Percentiles rank a stretch among this genome's conserved stretches.
These are phyloP conservation scores for Botrytis elliptica DNA, from an alignment of 2,329 filamentous ascomycete genomes.

Conservation along the genomic window DNA sequence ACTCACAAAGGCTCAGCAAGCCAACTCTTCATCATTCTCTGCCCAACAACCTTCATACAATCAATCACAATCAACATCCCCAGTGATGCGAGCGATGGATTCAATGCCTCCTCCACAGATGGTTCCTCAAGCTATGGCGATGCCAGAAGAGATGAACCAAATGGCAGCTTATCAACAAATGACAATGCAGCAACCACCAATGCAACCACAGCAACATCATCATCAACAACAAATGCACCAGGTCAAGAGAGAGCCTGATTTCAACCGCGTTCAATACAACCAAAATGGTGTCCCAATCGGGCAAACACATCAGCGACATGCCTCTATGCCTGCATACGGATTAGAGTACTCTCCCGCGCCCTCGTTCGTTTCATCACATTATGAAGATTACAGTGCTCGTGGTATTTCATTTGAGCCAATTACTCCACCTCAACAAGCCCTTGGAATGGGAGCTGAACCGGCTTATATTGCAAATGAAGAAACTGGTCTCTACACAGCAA, in stretches of 20 bases:
- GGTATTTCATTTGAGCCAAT: slow-evolving; percentile 96
- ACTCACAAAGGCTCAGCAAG: slow-evolving; percentile 98
- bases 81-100: slow-evolving; percentile 86
- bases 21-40: slow-evolving; percentile 95
- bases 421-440: slow-evolving; percentile 87
- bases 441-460: slow-evolving; percentile 79
- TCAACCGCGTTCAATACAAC: slow-evolving; percentile 79
- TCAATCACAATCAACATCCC: slow-evolving; percentile 72
- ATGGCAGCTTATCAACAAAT: slow-evolving; percentile 68
- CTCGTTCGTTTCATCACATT: slow-evolving; percentile 97
- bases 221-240: slow-evolving; percentile 67
- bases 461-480: slow-evolving; percentile 98
- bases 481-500: slow-evolving; percentile 90
- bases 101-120: slow-evolving; percentile 91
- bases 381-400: slow-evolving; percentile 95
- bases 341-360: slow-evolving; percentile 98
- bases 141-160: slow-evolving; percentile 61
- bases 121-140: slow-evolving; percentile 60
- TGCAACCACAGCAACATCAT: slow-evolving; percentile 52
- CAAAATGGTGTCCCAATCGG: slow-evolving; percentile 84
- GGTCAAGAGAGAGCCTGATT: slow-evolving; percentile 89
- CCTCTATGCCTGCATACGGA: slow-evolving; percentile 94
- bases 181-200: slow-evolving; percentile 59
- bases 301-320: slow-evolving; percentile 85
- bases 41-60: slow-evolving; percentile 61